Evolutionary conservation across 495 filamentous ascomycete genomes (phyloP), one percentile per base, ranked within the genome.

Genomic region (Letharia columbiana): DNA sequence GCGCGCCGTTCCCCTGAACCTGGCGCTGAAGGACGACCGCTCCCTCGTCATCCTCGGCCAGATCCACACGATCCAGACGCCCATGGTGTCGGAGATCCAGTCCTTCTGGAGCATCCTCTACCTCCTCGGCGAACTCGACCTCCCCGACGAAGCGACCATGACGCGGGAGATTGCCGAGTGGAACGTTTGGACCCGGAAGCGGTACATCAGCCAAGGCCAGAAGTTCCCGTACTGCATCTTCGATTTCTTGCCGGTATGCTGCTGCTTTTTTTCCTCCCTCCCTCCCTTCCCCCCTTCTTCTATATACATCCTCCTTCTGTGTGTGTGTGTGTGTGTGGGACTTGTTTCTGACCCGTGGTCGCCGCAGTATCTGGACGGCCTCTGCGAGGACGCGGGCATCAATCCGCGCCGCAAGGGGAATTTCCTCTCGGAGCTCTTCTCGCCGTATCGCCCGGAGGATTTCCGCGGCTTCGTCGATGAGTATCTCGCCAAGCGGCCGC

Each of bases 141-240:
- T 76, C 6, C 76, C 74, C 1, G 67, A 69, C 12, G 20, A 69
- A 7, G 60, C 68, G 4, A 65, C 66, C 17, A 78, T 78, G 75
- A 71, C 54, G 0, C 60, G 54, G 44, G 77, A 78, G 60, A 69
- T 77, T n/a, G 69, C 77, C 2, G 57, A 66, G 17, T 77, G 72
- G 71, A 76, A 75, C 59, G 75, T 70, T 0, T 79, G 76, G 76
- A 74, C 73, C 2, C 62, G 76, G 5, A 78, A 74, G 69, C 65
- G 77, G 17, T 79, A 79, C 62, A 58, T 76, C n/a, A 50, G 41
- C 31, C 63, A 68, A 31, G 71, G 71, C 9, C 40, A 65, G 61
- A 70, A 69, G 41, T 67, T 71, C 44, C 66, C 75, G 8, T 75
- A 75, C 62, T 62, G 70, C 17, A 67, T 75, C n/a, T 75, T 69